Conservation (phyloP, 2,329 filamentous ascomycete species). For the Dothideomycetes sp. region DNA sequence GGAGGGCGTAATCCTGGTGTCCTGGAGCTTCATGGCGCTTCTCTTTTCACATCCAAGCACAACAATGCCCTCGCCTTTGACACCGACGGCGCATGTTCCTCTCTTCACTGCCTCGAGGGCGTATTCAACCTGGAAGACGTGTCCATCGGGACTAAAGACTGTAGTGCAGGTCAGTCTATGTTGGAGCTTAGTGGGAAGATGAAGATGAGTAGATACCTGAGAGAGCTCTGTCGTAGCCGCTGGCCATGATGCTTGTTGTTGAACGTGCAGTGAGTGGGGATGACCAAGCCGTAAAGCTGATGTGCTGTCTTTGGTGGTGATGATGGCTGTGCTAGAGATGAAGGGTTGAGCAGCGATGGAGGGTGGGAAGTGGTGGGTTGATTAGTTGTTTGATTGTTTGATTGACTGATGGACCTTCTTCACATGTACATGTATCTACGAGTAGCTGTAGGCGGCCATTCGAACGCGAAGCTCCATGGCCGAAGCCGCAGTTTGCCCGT, state of each 20-base stretch:
- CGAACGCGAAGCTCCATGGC: background rate
- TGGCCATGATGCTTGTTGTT: constrained; percentile 52
- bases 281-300: background rate
- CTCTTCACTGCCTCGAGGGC: constrained; percentile 96
- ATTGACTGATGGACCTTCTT: too few species aligned
- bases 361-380: too few species aligned
- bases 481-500: background rate
- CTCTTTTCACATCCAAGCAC: constrained; percentile 97
- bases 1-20: constrained; percentile 96
- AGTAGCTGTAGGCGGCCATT: background rate
- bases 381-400: too few species aligned
- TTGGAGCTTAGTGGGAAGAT: background rate
- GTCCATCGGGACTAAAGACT: constrained; percentile 98
- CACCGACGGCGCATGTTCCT: constrained; percentile 95
- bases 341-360: too few species aligned
- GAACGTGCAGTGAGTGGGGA: too few species aligned
- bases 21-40: constrained; percentile 98
- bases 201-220: constrained; percentile 11
- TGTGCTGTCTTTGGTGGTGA: too few species aligned
- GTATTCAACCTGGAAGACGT: constrained; percentile 99
- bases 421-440: too few species aligned
- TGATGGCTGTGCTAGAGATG: too few species aligned
- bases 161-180: constrained; percentile 7
- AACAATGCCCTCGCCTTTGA: constrained; percentile 89
- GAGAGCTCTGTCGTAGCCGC: constrained; percentile 85